Evolutionary conservation across 352 stramenopile species (phyloP).

Genomic region (Lagenidium giganteum): DNA sequence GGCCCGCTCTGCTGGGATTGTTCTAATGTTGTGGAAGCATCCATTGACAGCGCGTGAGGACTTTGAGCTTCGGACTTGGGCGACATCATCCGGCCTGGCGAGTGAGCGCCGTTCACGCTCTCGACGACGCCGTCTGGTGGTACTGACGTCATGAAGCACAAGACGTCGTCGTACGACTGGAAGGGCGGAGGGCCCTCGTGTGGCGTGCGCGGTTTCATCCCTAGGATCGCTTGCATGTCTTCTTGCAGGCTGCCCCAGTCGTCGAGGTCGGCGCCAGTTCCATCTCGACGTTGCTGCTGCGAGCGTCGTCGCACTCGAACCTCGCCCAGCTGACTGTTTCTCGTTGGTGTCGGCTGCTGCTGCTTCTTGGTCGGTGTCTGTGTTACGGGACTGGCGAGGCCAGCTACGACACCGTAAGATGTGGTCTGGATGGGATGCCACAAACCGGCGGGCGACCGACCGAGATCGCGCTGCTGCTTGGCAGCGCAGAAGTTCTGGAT

Average conservation of each 20-base stretch:
- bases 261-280: too few species aligned
- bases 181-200: neutral
- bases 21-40: neutral
- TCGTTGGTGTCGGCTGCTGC: too few species aligned
- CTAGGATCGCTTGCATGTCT: constrained; percentile 28
- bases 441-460: constrained; percentile 16
- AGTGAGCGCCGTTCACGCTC: constrained; percentile 7
- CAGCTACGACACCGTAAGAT: constrained; percentile 1
- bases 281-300: too few species aligned
- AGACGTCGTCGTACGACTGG: constrained; percentile 1
- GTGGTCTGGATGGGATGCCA: constrained; percentile 33
- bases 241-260: constrained; percentile 30
- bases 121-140: neutral
- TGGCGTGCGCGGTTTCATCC: constrained; percentile 7
- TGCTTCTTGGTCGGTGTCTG: neutral
- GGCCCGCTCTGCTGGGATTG: too few species aligned
- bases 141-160: constrained; percentile 22
- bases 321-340: too few species aligned
- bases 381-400: neutral
- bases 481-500: constrained; percentile 52
- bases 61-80: neutral
- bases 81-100: neutral
- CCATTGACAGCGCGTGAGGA: too few species aligned
- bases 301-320: too few species aligned
- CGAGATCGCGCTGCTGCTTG: constrained; percentile 24